These are phyloP conservation scores for Gossypium thurberi DNA, from an alignment of 345 rosid species.

Conservation along the genomic window DNA sequence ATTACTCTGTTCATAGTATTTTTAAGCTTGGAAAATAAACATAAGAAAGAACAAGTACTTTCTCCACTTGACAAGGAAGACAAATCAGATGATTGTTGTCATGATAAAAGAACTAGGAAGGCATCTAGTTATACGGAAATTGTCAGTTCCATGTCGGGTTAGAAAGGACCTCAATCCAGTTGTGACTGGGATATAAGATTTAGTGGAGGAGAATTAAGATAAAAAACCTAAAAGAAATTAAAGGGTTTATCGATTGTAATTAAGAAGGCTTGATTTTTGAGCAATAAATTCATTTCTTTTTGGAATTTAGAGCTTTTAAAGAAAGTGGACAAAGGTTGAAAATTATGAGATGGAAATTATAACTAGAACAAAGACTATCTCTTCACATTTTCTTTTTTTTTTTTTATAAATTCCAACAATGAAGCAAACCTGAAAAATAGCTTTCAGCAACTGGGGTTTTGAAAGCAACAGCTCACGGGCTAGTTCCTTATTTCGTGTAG, in stretches of 20 bases:
- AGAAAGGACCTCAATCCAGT: background rate
- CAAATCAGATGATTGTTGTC: background rate
- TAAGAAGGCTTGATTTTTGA: background rate
- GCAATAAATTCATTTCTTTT: background rate
- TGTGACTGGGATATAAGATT: background rate
- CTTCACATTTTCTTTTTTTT: background rate
- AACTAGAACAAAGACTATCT: background rate
- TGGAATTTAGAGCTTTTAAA: background rate
- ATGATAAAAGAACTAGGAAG: background rate
- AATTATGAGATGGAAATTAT: background rate
- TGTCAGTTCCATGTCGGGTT: background rate
- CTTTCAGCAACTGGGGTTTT: slow-evolving; percentile 72
- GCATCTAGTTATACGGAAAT: background rate
- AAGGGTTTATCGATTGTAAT: background rate
- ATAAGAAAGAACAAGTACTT: background rate
- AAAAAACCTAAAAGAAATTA: background rate
- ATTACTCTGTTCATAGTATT: background rate
- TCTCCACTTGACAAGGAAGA: background rate
- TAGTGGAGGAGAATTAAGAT: background rate
- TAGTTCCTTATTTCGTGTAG: slow-evolving; percentile 60
- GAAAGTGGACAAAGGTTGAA: background rate
- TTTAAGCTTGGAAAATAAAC: background rate
- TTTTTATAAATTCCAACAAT: background rate
- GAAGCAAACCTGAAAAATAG: slow-evolving; percentile 72
- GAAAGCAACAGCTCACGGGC: slow-evolving; percentile 69